Evolutionary conservation across 257 asterid genomes (phyloP).

Genomic region (Ballota nigra): DNA sequence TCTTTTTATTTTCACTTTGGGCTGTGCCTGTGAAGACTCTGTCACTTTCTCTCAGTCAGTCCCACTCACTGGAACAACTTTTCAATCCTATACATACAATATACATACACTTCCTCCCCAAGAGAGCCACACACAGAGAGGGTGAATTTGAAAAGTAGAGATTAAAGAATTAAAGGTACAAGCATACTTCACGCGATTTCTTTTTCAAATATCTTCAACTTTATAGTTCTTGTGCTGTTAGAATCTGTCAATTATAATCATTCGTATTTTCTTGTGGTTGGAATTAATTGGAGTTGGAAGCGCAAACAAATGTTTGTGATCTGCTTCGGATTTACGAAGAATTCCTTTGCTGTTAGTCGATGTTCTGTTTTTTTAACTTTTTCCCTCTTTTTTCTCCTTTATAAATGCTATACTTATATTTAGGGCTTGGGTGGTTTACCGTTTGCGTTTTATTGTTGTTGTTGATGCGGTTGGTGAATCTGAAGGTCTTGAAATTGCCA

Average conservation of each 20-base stretch:
- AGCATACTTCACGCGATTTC: constrained; percentile 37
- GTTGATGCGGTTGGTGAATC: constrained; percentile 16
- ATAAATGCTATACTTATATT: not conserved
- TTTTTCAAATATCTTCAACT: constrained; percentile 18
- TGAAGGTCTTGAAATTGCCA: constrained; percentile 12
- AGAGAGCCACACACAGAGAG: constrained; percentile 2
- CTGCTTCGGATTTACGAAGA: constrained; percentile 27
- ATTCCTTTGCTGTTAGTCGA: constrained; percentile 20
- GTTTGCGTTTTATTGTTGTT: constrained; percentile 9
- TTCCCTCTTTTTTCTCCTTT: not conserved
- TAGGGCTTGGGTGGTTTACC: constrained; percentile 12
- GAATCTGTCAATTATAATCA: not conserved
- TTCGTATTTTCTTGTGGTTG: not conserved
- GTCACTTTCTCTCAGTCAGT: constrained; percentile 27
- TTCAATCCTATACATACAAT: constrained; percentile 11
- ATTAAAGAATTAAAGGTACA: constrained; percentile 28
- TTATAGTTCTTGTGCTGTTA: constrained; percentile 18
- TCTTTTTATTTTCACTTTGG: constrained; percentile 17
- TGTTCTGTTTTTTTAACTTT: not conserved
- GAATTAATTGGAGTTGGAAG: constrained; percentile 21
- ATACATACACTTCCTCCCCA: constrained; percentile 21
- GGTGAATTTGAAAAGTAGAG: constrained; percentile 35
- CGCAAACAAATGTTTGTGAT: constrained; percentile 21
- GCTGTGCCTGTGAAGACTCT: constrained; percentile 19
- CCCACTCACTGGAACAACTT: constrained; percentile 20